Evolutionary conservation across 2,329 filamentous ascomycete genomes (phyloP).

Genomic region (Dactylonectria estremocensis): DNA sequence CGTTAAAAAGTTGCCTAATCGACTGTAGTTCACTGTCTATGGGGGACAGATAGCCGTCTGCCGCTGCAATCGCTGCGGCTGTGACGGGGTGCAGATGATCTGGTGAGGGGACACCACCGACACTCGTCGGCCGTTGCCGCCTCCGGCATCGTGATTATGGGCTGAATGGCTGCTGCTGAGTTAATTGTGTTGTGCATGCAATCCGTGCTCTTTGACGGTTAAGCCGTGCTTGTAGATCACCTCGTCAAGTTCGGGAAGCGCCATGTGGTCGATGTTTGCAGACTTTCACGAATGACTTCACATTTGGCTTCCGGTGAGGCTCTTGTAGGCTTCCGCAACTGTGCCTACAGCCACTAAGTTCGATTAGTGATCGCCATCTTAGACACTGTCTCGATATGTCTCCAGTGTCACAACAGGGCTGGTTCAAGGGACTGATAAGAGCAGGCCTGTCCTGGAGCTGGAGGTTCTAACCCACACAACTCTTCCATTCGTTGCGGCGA

Average conservation of each 20-base stretch:
- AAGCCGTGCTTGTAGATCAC: neutral
- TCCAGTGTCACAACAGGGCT: conserved; percentile 3
- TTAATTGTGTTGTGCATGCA: neutral
- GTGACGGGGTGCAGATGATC: neutral
- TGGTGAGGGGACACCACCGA: neutral
- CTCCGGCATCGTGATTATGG: neutral
- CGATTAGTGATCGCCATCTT: neutral
- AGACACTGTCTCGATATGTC: conserved; percentile 17
- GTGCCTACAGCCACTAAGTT: too few species aligned
- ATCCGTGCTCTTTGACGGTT: neutral
- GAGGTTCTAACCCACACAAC: neutral
- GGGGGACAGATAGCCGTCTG: neutral
- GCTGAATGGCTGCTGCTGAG: neutral
- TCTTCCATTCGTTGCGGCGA: neutral
- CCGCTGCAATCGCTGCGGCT: neutral
- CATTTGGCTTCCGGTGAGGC: too few species aligned
- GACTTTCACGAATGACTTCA: too few species aligned
- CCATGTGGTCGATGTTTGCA: too few species aligned
- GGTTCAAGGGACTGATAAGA: neutral
- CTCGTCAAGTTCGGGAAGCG: neutral
- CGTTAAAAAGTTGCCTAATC: neutral
- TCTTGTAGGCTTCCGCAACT: too few species aligned
- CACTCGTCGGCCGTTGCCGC: neutral
- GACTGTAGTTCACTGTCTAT: neutral
- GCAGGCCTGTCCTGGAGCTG: neutral